Evolutionary conservation across 2,329 filamentous ascomycete genomes (phyloP).

Genomic region (Pseudogymnoascus sp.): DNA sequence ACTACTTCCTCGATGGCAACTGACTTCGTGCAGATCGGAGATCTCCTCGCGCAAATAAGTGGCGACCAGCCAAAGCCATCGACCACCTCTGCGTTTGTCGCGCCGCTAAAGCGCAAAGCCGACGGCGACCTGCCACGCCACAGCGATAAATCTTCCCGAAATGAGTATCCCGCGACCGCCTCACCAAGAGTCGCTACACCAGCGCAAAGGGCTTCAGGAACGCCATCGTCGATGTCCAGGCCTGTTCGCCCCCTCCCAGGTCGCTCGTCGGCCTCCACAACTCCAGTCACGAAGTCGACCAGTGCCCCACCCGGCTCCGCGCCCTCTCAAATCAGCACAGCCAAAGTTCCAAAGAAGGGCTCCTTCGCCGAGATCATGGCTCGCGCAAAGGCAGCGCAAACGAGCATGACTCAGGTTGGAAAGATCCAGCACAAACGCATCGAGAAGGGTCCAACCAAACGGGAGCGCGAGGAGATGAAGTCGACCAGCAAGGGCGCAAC

Average conservation of each 20-base stretch:
- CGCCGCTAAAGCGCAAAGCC: conserved; percentile 51
- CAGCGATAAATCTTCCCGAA: conserved; percentile 40
- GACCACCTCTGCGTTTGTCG: conserved; percentile 25
- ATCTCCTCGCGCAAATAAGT: conserved; percentile 56
- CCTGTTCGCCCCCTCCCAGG: conserved; percentile 18
- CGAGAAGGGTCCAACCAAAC: conserved; percentile 56
- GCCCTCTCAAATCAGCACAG: conserved; percentile 1
- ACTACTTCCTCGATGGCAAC: conserved; percentile 15
- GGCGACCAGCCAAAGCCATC: conserved; percentile 40
- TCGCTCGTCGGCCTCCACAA: not conserved
- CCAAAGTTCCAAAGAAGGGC: conserved; percentile 57
- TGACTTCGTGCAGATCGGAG: conserved; percentile 41
- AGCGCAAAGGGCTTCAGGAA: conserved; percentile 19
- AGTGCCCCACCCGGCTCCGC: not conserved
- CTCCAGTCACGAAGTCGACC: conserved; percentile 38
- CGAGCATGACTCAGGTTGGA: conserved; percentile 54
- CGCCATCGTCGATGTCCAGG: conserved; percentile 26
- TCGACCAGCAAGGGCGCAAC: conserved; percentile 19
- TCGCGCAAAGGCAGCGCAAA: conserved; percentile 61
- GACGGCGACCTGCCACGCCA: conserved; percentile 42
- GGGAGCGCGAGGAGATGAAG: conserved; percentile 34
- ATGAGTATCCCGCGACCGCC: conserved; percentile 21
- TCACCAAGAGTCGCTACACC: conserved; percentile 23
- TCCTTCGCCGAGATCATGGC: conserved; percentile 71
- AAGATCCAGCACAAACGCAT: conserved; percentile 70